Percentiles rank a stretch among this genome's conserved stretches.
Evolutionary conservation across 495 filamentous ascomycete species (phyloP).

Genomic region (Aspergillus baeticus): DNA sequence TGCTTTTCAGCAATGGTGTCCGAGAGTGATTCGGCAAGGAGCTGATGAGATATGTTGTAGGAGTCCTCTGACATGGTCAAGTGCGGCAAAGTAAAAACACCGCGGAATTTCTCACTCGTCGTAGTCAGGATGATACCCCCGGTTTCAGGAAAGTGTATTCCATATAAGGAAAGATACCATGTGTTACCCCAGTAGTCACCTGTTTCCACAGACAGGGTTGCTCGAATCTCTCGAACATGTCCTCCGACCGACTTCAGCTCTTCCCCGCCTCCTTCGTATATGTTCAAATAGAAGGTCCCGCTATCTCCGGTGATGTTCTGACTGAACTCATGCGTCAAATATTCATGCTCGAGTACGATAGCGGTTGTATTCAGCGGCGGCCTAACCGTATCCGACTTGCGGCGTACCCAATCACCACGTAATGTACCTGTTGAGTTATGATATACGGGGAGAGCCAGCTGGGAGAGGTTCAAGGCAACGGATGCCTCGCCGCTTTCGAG

Average conservation of each 20-base stretch:
- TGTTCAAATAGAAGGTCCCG: constrained; percentile 45
- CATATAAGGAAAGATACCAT: constrained; percentile 73
- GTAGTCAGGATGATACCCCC: constrained; percentile 80
- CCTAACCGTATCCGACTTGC: constrained; percentile 35
- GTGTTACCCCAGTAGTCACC: constrained; percentile 63
- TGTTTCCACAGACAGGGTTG: constrained; percentile 68
- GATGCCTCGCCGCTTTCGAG: constrained; percentile 40
- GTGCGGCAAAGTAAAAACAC: constrained; percentile 85
- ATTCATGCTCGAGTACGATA: constrained; percentile 47
- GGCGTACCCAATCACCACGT: constrained; percentile 72
- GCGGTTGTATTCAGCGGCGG: constrained; percentile 52
- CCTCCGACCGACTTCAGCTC: constrained; percentile 32
- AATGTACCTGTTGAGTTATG: constrained; percentile 79
- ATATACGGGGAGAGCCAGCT: constrained; percentile 58
- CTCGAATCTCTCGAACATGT: constrained; percentile 59
- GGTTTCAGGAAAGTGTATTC: constrained; percentile 75
- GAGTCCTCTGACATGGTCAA: constrained; percentile 64
- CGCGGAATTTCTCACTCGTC: constrained; percentile 87
- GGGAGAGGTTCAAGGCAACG: constrained; percentile 41
- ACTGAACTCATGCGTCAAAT: constrained; percentile 56
- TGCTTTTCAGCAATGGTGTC: constrained; percentile 60
- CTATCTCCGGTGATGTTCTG: constrained; percentile 65
- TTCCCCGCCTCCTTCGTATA: constrained; percentile 41
- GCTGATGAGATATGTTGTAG: constrained; percentile 62
- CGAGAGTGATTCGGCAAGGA: constrained; percentile 71